Evolutionary conservation across 345 rosid genomes (phyloP).

Genomic region (rapeseed (Brassica napus)): Da-Ae NC_063448.1:708001-708500

Average conservation of each 20-base stretch:
- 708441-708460: constrained; percentile 59
- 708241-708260: constrained; percentile 53
- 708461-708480: constrained; percentile 67
- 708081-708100: constrained; percentile 59
- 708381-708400: constrained; percentile 55
- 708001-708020: constrained; percentile 80
- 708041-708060: constrained; percentile 61
- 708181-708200: too few relatives aligned
- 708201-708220: neutral
- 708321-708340: constrained; percentile 56
- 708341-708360: constrained; percentile 59
- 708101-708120: constrained; percentile 65
- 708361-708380: constrained; percentile 41
- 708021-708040: constrained; percentile 60
- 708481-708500: constrained; percentile 64
- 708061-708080: constrained; percentile 54
- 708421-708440: constrained; percentile 69
- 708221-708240: neutral
- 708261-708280: constrained; percentile 77
- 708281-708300: constrained; percentile 52
- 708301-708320: constrained; percentile 56
- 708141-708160: constrained; percentile 71
- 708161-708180: constrained; percentile 46
- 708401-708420: constrained; percentile 73
- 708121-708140: constrained; percentile 70